Base-by-base conservation (phyloP, 345 rosid genomes). In the Bruguiera parviflora region DNA sequence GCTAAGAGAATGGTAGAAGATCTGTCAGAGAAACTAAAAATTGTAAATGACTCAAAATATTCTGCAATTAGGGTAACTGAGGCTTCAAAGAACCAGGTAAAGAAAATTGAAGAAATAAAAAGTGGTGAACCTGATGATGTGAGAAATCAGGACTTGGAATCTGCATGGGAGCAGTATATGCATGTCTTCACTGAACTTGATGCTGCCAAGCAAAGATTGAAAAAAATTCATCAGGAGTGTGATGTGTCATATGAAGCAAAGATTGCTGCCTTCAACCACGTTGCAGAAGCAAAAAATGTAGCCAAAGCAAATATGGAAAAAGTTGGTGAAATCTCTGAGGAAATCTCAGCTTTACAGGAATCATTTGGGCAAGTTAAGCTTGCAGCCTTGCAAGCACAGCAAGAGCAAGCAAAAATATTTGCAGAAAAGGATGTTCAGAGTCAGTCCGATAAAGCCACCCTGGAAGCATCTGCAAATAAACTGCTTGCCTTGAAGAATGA, bases 331-430 rank as follows among this genome's bases (percentile, higher is more conserved):
- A 86, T 94, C 46, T 86, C 88, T 2, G 85, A 72, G 77, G 97
- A 91, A 70, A 91, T 94, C n/a, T 77, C 89, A 33, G 75, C 79
- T 31, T 72, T 88, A 29, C 89, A 89, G 75, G 95, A 89, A 75
- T 81, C 96, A 5, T 85, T 91, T 61, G 90, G 87, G 53, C 88
- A 91, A 80, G 92, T 85, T n/a, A 94, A 87, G 84, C 86, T 86
- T 75, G 92, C 89, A n/a, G 81, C 86, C 67, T 71, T 91, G 56
- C 81, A 91, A 79, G 73, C 87, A 0, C 86, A 79, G 15, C 89
- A 89, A 81, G 90, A 87, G 78, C 93, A 87, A 33, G 82, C 84
- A 29, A 83, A 84, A 79, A 85, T 91, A 55, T 87, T 85, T 74
- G 55, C 90, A 4, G 92, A 80, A 56, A 91, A 94, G 78, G 92